Conservation (phyloP, 2,329 filamentous ascomycete species). For the Ramularia endophylla region DNA sequence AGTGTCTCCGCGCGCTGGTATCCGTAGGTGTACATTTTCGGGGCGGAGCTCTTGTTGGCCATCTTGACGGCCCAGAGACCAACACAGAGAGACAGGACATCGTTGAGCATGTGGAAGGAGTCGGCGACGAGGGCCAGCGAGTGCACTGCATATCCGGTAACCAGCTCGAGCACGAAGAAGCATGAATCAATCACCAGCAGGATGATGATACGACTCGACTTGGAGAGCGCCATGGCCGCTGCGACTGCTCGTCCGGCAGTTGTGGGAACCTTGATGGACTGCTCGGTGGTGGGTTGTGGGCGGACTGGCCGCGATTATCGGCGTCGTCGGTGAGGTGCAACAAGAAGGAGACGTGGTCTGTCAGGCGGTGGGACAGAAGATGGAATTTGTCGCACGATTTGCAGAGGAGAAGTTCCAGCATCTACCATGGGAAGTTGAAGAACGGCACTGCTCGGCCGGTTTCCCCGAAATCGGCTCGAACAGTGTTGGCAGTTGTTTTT, state of each 20-base stretch:
- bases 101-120: conserved; percentile 99
- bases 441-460: too few species aligned
- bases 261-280: not conserved
- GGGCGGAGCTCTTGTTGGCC: conserved; percentile 63
- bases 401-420: too few species aligned
- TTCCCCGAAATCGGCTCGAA: too few species aligned
- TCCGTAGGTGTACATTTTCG: conserved; percentile 88
- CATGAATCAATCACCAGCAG: conserved; percentile 83
- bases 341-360: not conserved
- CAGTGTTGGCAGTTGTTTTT: too few species aligned
- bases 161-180: conserved; percentile 88
- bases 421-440: too few species aligned
- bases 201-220: conserved; percentile 84
- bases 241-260: not conserved
- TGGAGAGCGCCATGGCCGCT: conserved; percentile 73
- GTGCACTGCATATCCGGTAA: conserved; percentile 77
- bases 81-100: conserved; percentile 89
- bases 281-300: not conserved
- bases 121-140: conserved; percentile 93
- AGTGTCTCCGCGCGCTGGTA: conserved; percentile 97
- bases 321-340: not conserved
- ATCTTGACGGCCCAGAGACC: conserved; percentile 94
- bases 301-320: conserved; percentile 1
- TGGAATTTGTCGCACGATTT: too few species aligned
- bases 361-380: not conserved